Base-by-base conservation (phyloP, 768 basidiomycete genomes). In the Boletus vinaceobasis region DNA sequence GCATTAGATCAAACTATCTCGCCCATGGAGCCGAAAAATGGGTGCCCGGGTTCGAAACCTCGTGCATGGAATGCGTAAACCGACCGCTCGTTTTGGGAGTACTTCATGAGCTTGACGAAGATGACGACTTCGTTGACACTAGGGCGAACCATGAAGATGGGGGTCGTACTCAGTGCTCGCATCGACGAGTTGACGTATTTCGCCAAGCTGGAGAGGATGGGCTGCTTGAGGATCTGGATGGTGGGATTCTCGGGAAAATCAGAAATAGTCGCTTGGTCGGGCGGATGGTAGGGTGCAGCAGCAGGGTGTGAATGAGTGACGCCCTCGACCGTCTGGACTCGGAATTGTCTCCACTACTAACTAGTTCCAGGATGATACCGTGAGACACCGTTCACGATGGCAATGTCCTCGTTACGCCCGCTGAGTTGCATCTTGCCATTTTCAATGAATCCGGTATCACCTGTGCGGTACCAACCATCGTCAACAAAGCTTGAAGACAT, bases 391-490 rank as follows among this genome's bases (percentile, higher is more conserved):
- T 48, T 36, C 0, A 48, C 48, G 2, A 48, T 48, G 13, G 38
- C 36, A 9, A 36, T 48, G 27, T 38, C 48, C 48, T 48, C 38
- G 26, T 29, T 48, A 15, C 48, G 48, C 17, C 48, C 48, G 36
- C 48, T 38, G 13, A 48, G 14, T 29, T 36, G 66, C 50, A 79
- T 64, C 51, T 64, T 66, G 4, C 71, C 68, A 7, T 68, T 64
- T 37, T 66, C 56, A 11, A 79, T 60, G 35, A 70, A 62, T 3
- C 76, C 81, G 7, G 79, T 65, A 58, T 86, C 84, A 1, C 84
- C 84, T 17, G 83, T 84, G 59, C 76, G 77, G 67, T 81, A 80
- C 83, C 83, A 86, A 6, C 79, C 73, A 19, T 77, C 79, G 8
- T 66, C 57, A 0, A 74, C 73, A 56, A 85, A 79, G 29, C 77